Conservation (phyloP, 1,284 basidiomycete species). For the Sporisorium exsertum region DNA sequence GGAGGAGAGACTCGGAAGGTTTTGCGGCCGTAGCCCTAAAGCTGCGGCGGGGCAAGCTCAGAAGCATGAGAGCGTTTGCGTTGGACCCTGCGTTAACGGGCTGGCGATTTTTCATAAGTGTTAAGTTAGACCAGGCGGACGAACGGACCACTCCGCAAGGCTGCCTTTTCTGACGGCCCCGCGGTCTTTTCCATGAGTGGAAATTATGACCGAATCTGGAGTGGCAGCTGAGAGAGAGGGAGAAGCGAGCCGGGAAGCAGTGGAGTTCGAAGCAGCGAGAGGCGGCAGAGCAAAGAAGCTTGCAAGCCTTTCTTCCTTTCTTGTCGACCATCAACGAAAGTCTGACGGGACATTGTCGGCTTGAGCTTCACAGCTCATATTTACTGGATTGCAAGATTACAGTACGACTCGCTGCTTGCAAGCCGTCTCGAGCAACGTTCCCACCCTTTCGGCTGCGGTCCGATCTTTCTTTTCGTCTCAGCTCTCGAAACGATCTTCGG, state of each 20-base stretch:
- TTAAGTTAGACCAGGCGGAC: not conserved
- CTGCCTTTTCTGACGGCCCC: not conserved
- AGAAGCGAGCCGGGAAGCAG: not conserved
- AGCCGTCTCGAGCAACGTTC: not conserved
- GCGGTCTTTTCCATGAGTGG: not conserved
- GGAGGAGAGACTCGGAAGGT: not conserved
- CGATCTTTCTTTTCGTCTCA: not conserved
- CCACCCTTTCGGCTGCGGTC: not conserved
- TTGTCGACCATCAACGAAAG: not conserved
- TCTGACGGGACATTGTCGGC: not conserved
- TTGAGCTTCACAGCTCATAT: no score
- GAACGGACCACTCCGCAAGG: slow-evolving; percentile 4
- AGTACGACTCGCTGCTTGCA: no score
- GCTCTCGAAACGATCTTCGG: not conserved
- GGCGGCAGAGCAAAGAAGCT: not conserved
- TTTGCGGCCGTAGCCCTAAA: no score
- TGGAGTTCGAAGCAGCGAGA: not conserved
- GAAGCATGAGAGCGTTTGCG: not conserved
- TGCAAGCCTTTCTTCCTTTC: not conserved
- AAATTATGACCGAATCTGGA: not conserved
- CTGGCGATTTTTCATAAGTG: not conserved
- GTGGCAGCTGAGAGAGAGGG: not conserved
- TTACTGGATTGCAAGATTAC: no score
- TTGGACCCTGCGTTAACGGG: slow-evolving; percentile 14
- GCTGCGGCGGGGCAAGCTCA: no score